Evolutionary conservation across 805 yeast species (phyloP).

Genomic region (Candida tibetensis): DNA sequence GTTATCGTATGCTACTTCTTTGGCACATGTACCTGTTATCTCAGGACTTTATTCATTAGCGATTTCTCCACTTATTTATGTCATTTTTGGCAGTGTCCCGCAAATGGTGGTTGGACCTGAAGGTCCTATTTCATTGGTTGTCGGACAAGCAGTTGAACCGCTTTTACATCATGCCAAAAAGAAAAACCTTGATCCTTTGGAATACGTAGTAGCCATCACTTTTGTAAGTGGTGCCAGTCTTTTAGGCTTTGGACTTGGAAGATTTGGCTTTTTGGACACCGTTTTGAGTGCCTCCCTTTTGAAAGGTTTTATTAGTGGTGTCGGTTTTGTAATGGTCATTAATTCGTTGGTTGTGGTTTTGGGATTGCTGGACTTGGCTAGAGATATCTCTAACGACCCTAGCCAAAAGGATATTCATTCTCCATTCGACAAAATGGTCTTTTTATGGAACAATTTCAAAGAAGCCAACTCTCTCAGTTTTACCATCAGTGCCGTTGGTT

Average conservation of each 20-base stretch:
- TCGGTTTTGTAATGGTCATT: slow-evolving; percentile 44
- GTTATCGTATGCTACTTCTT: slow-evolving; percentile 38
- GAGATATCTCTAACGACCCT: slow-evolving; percentile 35
- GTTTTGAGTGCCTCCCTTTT: slow-evolving; percentile 39
- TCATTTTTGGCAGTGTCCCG: slow-evolving; percentile 44
- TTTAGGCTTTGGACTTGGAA: slow-evolving; percentile 58
- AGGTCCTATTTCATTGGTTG: slow-evolving; percentile 43
- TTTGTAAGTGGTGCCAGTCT: slow-evolving; percentile 73
- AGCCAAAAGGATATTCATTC: slow-evolving; percentile 45
- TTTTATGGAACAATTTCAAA: slow-evolving; percentile 47
- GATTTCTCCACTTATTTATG: slow-evolving; percentile 38
- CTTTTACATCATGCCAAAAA: slow-evolving; percentile 33
- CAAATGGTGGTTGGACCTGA: slow-evolving; percentile 49
- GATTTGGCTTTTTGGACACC: slow-evolving; percentile 37
- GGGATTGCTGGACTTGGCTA: slow-evolving; percentile 53
- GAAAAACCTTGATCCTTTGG: slow-evolving; percentile 36
- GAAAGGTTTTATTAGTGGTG: slow-evolving; percentile 44
- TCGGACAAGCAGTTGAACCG: slow-evolving; percentile 48
- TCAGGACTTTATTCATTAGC: slow-evolving; percentile 40
- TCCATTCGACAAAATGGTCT: slow-evolving; percentile 65
- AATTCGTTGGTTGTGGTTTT: slow-evolving; percentile 72
- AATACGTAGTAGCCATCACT: slow-evolving; percentile 65
- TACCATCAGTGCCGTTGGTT: slow-evolving; percentile 52
- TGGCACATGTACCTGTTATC: slow-evolving; percentile 43
- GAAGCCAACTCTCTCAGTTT: slow-evolving; percentile 60